Evolutionary conservation across 2,329 filamentous ascomycete species (phyloP).

Genomic region (Calonectria naviculata): DNA sequence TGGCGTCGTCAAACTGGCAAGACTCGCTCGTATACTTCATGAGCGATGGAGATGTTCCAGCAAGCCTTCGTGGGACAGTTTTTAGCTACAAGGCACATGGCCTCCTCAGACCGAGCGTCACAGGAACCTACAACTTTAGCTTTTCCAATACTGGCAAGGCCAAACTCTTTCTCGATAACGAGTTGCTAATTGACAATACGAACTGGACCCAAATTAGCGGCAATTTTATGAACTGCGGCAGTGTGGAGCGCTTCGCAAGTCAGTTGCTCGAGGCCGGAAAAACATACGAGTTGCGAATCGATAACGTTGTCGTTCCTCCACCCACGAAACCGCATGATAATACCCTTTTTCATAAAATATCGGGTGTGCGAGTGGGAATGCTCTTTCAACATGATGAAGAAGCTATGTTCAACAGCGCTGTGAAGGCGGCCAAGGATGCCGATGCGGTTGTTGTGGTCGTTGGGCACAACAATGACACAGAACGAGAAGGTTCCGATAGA

Average conservation of each 20-base stretch:
- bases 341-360: conserved; percentile 36
- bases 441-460: conserved; percentile 12
- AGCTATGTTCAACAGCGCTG: neutral
- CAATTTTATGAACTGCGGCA: conserved; percentile 3
- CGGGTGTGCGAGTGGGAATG: conserved; percentile 27
- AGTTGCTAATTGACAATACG: conserved; percentile 5
- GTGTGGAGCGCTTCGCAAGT: neutral
- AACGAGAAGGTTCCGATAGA: neutral
- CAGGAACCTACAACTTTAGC: neutral
- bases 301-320: conserved; percentile 33
- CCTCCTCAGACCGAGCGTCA: neutral
- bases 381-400: neutral
- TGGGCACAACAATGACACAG: conserved; percentile 9
- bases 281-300: conserved; percentile 12
- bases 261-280: neutral
- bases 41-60: neutral
- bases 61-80: neutral
- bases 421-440: neutral
- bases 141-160: neutral
- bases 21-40: neutral
- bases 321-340: conserved; percentile 34
- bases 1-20: neutral
- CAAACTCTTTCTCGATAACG: neutral
- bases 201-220: neutral
- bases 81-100: neutral